Evolutionary conservation across 495 filamentous ascomycete genomes (phyloP).

Genomic region (Penicillium roqueforti): DNA sequence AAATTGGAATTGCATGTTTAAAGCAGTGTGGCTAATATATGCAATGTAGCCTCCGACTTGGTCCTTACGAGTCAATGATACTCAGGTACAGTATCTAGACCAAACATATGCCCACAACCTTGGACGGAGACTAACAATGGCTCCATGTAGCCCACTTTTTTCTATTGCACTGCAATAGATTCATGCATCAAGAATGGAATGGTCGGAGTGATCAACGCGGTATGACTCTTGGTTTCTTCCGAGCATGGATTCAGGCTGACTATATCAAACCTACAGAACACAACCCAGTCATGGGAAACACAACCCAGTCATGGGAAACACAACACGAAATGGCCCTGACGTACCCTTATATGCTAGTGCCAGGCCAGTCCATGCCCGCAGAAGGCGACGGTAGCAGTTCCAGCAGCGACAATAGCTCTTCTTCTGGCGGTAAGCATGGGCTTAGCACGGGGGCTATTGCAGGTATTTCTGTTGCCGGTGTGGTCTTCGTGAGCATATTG

Average conservation of each 20-base stretch:
- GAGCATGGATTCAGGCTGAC: background rate
- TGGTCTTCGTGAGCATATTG: constrained; percentile 32
- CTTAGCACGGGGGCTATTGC: constrained; percentile 37
- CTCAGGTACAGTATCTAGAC: constrained; percentile 25
- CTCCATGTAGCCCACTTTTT: constrained; percentile 32
- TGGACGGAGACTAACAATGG: background rate
- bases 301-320: constrained; percentile 34
- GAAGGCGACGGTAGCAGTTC: constrained; percentile 24
- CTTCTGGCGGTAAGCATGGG: background rate
- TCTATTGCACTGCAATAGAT: constrained; percentile 38
- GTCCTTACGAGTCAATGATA: constrained; percentile 32
- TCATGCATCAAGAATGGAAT: constrained; percentile 41
- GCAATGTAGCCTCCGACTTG: constrained; percentile 30
- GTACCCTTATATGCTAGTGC: constrained; percentile 38
- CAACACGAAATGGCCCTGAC: constrained; percentile 30
- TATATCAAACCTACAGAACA: constrained; percentile 24
- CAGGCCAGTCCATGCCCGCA: constrained; percentile 35
- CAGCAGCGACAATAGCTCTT: background rate
- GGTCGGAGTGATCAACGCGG: constrained; percentile 43
- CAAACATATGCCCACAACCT: background rate
- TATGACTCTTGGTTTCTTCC: constrained; percentile 9
- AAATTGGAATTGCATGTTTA: background rate
- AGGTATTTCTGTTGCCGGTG: constrained; percentile 34
- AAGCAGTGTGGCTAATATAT: background rate
- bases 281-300: constrained; percentile 27